phyloP scores from a whole-genome alignment of 805 yeast genomes.

The Isabelozyma heimii region DNA sequence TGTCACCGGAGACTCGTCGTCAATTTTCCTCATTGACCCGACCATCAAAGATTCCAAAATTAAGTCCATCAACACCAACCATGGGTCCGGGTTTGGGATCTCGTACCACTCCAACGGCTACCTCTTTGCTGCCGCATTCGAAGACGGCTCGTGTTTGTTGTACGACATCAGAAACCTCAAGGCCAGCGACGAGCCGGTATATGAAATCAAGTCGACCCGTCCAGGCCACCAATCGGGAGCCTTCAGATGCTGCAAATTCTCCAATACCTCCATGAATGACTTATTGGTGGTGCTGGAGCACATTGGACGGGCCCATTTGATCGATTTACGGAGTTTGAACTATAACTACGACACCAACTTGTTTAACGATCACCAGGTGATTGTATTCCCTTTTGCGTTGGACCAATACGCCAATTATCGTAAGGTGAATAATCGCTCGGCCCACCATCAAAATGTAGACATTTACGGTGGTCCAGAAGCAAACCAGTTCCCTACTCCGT shows the following conservation, averaged over 20 bases:
- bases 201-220: slow-evolving; percentile 60
- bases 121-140: slow-evolving; percentile 77
- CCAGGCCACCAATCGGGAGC: slow-evolving; percentile 57
- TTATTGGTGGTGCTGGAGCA: slow-evolving; percentile 77
- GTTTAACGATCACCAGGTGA: slow-evolving; percentile 65
- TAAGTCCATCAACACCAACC: slow-evolving; percentile 49
- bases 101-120: slow-evolving; percentile 74
- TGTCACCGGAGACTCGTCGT: slow-evolving; percentile 76
- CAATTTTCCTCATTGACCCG: slow-evolving; percentile 57
- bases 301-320: slow-evolving; percentile 79
- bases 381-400: slow-evolving; percentile 57
- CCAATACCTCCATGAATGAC: slow-evolving; percentile 55
- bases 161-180: slow-evolving; percentile 69
- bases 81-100: slow-evolving; percentile 82
- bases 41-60: slow-evolving; percentile 23
- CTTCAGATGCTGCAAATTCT: slow-evolving; percentile 55
- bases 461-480: slow-evolving; percentile 3
- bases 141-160: slow-evolving; percentile 76
- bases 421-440: not conserved
- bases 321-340: slow-evolving; percentile 69
- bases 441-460: slow-evolving; percentile 1
- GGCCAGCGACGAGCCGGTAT: slow-evolving; percentile 40
- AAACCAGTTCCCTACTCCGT: slow-evolving; percentile 28
- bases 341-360: slow-evolving; percentile 6
- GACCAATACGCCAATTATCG: slow-evolving; percentile 36